Base-by-base conservation (phyloP, 768 basidiomycete species). In the Lentinus brumalis region DNA sequence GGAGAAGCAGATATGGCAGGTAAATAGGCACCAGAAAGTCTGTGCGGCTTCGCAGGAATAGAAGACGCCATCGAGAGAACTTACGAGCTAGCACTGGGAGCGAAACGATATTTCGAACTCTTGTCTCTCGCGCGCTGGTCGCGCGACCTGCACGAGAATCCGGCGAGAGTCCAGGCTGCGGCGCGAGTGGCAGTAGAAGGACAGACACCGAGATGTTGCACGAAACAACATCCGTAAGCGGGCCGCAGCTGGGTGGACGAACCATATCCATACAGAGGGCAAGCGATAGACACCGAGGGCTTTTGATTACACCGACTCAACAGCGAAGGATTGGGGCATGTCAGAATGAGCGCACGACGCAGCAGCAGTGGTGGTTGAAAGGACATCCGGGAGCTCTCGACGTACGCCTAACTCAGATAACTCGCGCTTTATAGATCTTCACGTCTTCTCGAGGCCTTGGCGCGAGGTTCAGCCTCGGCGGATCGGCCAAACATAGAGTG, bases 391-490 rank as follows among this genome's bases (percentile, higher is more conserved):
- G 18, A 32, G 9, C 47, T 18, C 47, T 9, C 26, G 47, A 29
- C 11, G 26, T 26, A 49, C 47, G 14, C 5, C n/a, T 44, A 12
- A 42, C 49, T 67, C 57, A 71, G 29, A 70, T 74, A 12, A 80
- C 70, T 56, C 79, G 75, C 26, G 83, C 92, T 74, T 94, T 96
- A 72, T 92, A 80, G 44, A 98, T 94, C 77, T 94, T 96, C 68
- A 98, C 87, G 39, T 94, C 89, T 75, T 98, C 94, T 66, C 88
- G 73, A 35, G 81, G 81, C 51, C 82, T 80, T 66, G 26, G 49
- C 40, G 40, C 45, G 45, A 50, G 50, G 44, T 31, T 49, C 41
- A 18, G n/a, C n/a, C n/a, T n/a, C n/a, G n/a, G n/a, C n/a, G n/a
- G n/a, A n/a, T n/a, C n/a, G n/a, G n/a, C n/a, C n/a, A n/a, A n/a